Percentiles rank a stretch among this genome's conserved stretches.
These are phyloP conservation scores for Aspergillus sp. DNA, from an alignment of 2,329 filamentous ascomycete genomes.

Conservation along the genomic window DNA sequence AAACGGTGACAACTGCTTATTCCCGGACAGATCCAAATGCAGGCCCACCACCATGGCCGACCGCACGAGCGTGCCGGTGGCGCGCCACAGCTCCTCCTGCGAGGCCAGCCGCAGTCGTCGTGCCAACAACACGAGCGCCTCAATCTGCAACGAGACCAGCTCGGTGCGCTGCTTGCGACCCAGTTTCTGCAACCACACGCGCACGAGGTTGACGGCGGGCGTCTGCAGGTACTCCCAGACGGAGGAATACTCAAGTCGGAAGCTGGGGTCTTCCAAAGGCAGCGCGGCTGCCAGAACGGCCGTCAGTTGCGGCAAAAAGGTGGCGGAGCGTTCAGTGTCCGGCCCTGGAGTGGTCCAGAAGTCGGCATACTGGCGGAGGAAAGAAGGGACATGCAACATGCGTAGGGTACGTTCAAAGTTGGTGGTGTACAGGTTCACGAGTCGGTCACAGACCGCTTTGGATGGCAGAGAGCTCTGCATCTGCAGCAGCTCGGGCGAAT, in stretches of 20 bases:
- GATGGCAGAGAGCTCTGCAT: slow-evolving; percentile 18
- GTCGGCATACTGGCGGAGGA: slow-evolving; percentile 16
- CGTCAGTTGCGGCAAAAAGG: slow-evolving; percentile 23
- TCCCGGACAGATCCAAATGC: slow-evolving; percentile 41
- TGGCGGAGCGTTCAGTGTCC: slow-evolving; percentile 10
- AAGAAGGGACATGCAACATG: slow-evolving; percentile 26
- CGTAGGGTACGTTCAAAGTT: slow-evolving; percentile 24
- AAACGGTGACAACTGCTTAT: slow-evolving; percentile 36
- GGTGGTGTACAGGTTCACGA: slow-evolving; percentile 20
- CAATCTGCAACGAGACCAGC: slow-evolving; percentile 21
- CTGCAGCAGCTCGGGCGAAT: slow-evolving; percentile 19
- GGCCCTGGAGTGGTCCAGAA: slow-evolving; percentile 19
- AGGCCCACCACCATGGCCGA: slow-evolving; percentile 45
- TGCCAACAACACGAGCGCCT: slow-evolving; percentile 19
- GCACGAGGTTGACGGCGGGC: slow-evolving; percentile 14
- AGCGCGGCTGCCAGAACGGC: slow-evolving; percentile 17
- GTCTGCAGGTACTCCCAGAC: slow-evolving; percentile 23
- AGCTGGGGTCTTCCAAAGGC: neutral
- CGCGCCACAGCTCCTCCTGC: slow-evolving; percentile 42
- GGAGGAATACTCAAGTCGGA: slow-evolving; percentile 5
- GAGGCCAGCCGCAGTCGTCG: slow-evolving; percentile 16
- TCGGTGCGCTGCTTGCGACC: slow-evolving; percentile 24
- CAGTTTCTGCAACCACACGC: slow-evolving; percentile 22
- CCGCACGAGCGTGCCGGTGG: slow-evolving; percentile 42
- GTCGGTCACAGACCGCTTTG: slow-evolving; percentile 20